These are phyloP conservation scores for Parastagonospora nodorum DNA, from an alignment of 2,329 filamentous ascomycete species.

Conservation along the genomic window DNA sequence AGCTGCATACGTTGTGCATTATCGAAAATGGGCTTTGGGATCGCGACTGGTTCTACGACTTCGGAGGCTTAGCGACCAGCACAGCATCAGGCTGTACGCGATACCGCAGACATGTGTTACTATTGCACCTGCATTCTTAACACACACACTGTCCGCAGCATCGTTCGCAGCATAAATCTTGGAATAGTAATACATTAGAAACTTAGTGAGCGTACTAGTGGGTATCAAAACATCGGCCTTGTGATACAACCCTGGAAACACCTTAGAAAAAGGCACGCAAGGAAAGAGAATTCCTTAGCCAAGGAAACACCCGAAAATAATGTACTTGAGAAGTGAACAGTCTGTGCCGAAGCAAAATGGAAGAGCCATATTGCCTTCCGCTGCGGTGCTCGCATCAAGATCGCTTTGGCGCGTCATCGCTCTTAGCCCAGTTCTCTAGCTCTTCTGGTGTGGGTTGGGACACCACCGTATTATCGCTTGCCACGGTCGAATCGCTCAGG, in stretches of 20 bases:
- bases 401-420: slow-evolving; percentile 10
- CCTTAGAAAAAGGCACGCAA: not conserved
- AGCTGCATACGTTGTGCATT: not conserved
- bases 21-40: not conserved
- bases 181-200: slow-evolving; percentile 9
- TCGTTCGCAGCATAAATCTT: not conserved
- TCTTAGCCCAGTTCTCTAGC: slow-evolving; percentile 31
- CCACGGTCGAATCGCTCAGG: slow-evolving; percentile 37
- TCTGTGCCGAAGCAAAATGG: not conserved
- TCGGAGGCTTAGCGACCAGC: not conserved
- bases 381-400: slow-evolving; percentile 18
- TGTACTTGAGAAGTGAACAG: not conserved
- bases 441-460: slow-evolving; percentile 44
- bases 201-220: slow-evolving; percentile 25
- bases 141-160: not conserved
- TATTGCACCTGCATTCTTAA: no score
- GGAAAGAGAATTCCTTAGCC: not conserved
- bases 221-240: slow-evolving; percentile 12
- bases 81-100: not conserved
- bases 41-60: not conserved
- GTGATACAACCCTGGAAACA: not conserved
- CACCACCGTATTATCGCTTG: slow-evolving; percentile 41
- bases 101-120: no score
- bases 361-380: not conserved
- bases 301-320: not conserved